A percentile compares a stretch with the other conserved stretches of the same genome.
These are phyloP conservation scores for Maudiozyma serrabonitensis DNA, from an alignment of 805 yeast species.

Conservation along the genomic window DNA sequence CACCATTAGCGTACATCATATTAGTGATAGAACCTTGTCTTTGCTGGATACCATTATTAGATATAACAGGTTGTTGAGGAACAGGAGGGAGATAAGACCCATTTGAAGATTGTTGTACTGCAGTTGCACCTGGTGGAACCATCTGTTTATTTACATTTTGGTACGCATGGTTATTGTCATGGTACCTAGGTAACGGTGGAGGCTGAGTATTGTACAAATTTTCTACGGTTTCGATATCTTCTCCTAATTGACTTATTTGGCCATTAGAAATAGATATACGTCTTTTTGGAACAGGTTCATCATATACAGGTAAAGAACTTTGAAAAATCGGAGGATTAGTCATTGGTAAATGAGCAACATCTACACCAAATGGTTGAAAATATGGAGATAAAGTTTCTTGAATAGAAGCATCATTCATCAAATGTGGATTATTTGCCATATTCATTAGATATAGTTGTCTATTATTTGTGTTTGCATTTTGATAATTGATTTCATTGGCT, in stretches of 20 bases:
- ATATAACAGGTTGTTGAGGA: neutral
- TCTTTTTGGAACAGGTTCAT: constrained; percentile 32
- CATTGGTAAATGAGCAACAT: constrained; percentile 35
- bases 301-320: constrained; percentile 30
- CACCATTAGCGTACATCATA: neutral
- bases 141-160: neutral
- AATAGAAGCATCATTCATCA: constrained; percentile 23
- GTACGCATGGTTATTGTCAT: neutral
- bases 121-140: no score
- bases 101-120: neutral
- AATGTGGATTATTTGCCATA: constrained; percentile 20
- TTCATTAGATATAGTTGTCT: constrained; percentile 9
- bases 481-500: neutral
- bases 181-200: constrained; percentile 12
- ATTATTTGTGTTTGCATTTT: constrained; percentile 1
- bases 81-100: no score
- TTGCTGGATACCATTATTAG: neutral
- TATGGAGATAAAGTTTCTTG: constrained; percentile 34
- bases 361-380: constrained; percentile 37
- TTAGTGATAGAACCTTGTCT: neutral
- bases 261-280: constrained; percentile 78
- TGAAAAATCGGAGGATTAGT: constrained; percentile 39
- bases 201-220: constrained; percentile 30
- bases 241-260: constrained; percentile 67
- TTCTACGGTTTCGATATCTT: constrained; percentile 30